Base-by-base conservation (phyloP, 2,329 filamentous ascomycete species). In the Scolecobasidium constrictum region DNA sequence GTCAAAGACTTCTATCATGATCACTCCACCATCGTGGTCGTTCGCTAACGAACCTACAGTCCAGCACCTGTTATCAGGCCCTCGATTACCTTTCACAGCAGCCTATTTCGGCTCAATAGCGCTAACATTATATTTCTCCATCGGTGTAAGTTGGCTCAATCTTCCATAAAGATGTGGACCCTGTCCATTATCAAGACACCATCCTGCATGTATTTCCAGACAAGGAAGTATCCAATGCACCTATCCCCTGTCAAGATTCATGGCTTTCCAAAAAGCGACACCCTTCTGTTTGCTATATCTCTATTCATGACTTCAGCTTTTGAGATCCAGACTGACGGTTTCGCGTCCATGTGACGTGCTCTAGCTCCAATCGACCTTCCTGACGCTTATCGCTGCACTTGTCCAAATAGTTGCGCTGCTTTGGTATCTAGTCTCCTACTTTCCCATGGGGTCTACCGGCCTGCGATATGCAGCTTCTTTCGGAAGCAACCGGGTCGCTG, bases 391-490 rank as follows among this genome's bases (percentile, higher is more conserved):
- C 49, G 83, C 87, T 17, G 80, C 86, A 48, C 72, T 95, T 47
- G 67, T 88, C 52, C 92, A 98, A 61, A 71, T 96, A 43, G 79
- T 81, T 42, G 84, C 83, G 49, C 69, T 96, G 49, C 50, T 86
- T 37, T 96, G 90, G 90, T 96, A 96, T 65, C 72, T 95, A 37
- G 80, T 96, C 62, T 94, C 86, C 65, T 98, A 98, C 63, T 96
- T 96, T 56, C 92, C 92, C 19, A 94, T 96, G 88, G 92, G 92
- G 33, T 85, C 84, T 45, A 84, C 81, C 43, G 86, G 92, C 34
- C 67, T 98, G 50, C 81, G 90, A 46, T 77, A 94, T 51, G 87
- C 87, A 45, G 86, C 87, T 35, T 79, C 78, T 3, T 92, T 94
- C 57, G 92, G 90, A 17, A 85, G 83, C 16, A 81, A 81, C 57